Evolutionary conservation across 2,329 filamentous ascomycete genomes (phyloP), one percentile per base, ranked within the genome.

Genomic region (Huntiella bhutanensis): DNA sequence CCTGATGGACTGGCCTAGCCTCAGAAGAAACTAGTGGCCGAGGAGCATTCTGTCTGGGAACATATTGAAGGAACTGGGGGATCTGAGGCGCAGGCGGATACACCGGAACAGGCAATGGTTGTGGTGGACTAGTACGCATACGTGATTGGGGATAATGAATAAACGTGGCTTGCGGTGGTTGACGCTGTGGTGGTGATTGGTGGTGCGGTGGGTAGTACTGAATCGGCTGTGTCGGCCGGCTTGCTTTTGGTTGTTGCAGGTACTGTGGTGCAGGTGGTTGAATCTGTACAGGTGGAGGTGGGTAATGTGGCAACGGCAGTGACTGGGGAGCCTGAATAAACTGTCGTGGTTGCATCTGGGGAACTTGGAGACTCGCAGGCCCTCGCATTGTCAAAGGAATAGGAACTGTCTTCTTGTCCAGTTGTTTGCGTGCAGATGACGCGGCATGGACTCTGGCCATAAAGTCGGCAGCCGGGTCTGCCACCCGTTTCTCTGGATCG

Each of bases 401-500:
- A 17, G 17, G 16, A 4, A 16, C 32, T 22, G 7, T 1, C 33
- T 28, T 28, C 16, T 17, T 34, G 41, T 7, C 19, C 13, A 4
- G 33, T n/a, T 41, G 36, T 33, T 3, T 28, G 13, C 17, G 45
- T 10, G 13, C 36, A 17, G 38, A 41, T 28, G 22, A 32, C 43
- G 73, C 74, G 44, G 66, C 22, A 28, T 28, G 75, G 45, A 85
- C 65, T 2, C 79, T 77, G 40, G 84, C 79, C 57, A 86, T 60
- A 60, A 80, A 87, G 57, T 80, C 82, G 53, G 76, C 77, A 61
- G 73, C 78, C 2, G 69, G 64, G 50, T 84, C 83, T 59, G 84
- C 70, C 40, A 65, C 64, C n/a, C 62, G 68, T 10, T 61, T 68
- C 6, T 56, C 52, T 38, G 71, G 74, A 61, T 93, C 77, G 55